Evolutionary conservation across 1,139 yeast species (phyloP).

Genomic region (Blastobotrys aristatus): DNA sequence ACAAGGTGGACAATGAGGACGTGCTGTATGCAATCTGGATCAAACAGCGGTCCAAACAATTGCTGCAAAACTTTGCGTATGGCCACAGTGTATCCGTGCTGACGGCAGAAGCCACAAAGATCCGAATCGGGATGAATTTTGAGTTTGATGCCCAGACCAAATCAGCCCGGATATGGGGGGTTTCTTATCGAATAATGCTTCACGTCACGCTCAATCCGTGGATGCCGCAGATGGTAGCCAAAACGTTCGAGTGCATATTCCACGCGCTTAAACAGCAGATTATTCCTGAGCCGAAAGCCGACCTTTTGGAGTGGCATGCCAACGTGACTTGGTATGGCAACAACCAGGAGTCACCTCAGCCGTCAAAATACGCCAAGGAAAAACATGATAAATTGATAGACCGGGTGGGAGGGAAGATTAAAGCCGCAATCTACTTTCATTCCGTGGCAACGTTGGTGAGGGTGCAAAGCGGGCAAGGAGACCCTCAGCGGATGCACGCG

Average conservation of each 20-base stretch:
- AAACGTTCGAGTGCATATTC: neutral
- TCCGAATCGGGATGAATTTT: neutral
- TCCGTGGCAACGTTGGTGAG: neutral
- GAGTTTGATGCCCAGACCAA: neutral
- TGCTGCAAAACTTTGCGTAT: neutral
- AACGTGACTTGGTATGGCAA: neutral
- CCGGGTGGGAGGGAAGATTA: neutral
- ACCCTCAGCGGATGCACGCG: neutral
- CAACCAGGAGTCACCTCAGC: neutral
- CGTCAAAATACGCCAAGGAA: neutral
- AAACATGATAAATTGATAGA: too few relatives aligned
- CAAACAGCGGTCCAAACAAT: neutral
- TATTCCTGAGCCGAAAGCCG: neutral
- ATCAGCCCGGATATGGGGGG: neutral
- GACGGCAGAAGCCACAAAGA: neutral
- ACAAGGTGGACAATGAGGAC: neutral
- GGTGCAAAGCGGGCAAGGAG: neutral
- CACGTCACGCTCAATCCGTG: neutral
- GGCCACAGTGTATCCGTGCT: neutral
- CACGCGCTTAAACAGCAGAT: neutral
- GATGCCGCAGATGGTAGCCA: slow-evolving; percentile 5
- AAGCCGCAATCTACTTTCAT: neutral
- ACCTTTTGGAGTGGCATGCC: neutral
- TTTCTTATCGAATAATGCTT: neutral
- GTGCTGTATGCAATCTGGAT: neutral